phyloP scores from a whole-genome alignment of 2,329 filamentous ascomycete species.

The Aspergillus aculeatinus region DNA sequence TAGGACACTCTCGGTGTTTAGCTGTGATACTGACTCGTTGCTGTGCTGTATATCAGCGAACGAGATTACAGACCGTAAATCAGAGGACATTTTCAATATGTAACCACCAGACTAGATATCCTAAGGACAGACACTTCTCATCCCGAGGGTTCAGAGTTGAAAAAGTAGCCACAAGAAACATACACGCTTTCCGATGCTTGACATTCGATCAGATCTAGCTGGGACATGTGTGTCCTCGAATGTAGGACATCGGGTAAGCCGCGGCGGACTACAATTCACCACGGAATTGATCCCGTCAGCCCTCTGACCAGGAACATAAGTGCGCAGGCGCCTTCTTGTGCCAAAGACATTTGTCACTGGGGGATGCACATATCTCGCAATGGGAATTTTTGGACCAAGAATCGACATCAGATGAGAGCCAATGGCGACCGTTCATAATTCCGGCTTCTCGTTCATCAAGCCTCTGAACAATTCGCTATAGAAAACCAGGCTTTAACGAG shows the following conservation, averaged over 20 bases:
- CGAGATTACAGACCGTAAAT: no score
- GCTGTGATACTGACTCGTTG: no score
- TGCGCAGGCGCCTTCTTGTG: no score
- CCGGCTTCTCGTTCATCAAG: not conserved
- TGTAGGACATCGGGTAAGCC: not conserved
- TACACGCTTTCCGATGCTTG: not conserved
- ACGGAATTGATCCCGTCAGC: not conserved
- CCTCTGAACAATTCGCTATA: not conserved
- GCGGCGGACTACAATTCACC: not conserved
- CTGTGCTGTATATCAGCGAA: no score
- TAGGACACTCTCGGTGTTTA: no score
- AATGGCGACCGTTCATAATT: not conserved
- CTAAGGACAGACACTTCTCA: no score
- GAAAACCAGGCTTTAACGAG: not conserved
- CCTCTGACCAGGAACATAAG: not conserved
- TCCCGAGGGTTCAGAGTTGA: no score
- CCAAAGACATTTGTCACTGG: no score
- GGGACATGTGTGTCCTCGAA: not conserved
- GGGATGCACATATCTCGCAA: not conserved
- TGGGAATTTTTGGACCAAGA: not conserved
- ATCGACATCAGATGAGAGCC: not conserved
- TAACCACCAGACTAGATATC: no score
- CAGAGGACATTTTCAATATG: no score
- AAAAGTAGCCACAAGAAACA: slow-evolving; percentile 1
- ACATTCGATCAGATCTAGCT: not conserved